A percentile compares a stretch with the other conserved stretches of the same genome.
phyloP scores from a whole-genome alignment of 108 stramenopile species.

The Discostella stelligeroides region DNA sequence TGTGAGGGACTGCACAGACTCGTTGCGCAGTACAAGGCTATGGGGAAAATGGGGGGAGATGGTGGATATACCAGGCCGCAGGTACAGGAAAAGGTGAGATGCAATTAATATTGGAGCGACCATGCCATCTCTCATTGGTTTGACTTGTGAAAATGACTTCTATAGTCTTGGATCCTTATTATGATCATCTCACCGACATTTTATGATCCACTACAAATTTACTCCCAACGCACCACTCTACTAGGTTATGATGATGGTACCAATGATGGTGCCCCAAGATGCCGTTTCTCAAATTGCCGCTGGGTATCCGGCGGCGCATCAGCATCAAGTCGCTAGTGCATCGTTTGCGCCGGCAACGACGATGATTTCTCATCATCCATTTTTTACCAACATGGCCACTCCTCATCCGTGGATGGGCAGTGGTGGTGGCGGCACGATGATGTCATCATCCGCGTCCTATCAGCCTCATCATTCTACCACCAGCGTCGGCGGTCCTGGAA shows the following conservation, averaged over 20 bases:
- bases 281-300: constrained; percentile 43
- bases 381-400: constrained; percentile 1
- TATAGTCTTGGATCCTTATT: background rate
- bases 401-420: background rate
- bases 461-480: constrained; percentile 2
- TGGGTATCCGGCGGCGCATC: constrained; percentile 33
- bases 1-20: constrained; percentile 59
- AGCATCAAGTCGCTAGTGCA: constrained; percentile 1
- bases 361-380: constrained; percentile 35
- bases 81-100: constrained; percentile 26
- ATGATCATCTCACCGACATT: background rate
- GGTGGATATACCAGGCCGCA: constrained; percentile 51
- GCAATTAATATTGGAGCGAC: no score
- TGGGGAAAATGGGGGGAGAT: constrained; percentile 56
- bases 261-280: constrained; percentile 79
- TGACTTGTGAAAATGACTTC: no score
- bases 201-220: background rate
- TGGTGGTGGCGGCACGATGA: background rate
- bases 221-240: background rate
- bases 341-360: constrained; percentile 27
- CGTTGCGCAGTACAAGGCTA: constrained; percentile 56
- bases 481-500: constrained; percentile 11
- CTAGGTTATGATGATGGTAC: constrained; percentile 88
- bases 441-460: constrained; percentile 13
- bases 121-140: no score